These are phyloP conservation scores for Obelidium mucronatum DNA, from an alignment of 192 early-diverging fungal species.

Conservation along the genomic window DNA sequence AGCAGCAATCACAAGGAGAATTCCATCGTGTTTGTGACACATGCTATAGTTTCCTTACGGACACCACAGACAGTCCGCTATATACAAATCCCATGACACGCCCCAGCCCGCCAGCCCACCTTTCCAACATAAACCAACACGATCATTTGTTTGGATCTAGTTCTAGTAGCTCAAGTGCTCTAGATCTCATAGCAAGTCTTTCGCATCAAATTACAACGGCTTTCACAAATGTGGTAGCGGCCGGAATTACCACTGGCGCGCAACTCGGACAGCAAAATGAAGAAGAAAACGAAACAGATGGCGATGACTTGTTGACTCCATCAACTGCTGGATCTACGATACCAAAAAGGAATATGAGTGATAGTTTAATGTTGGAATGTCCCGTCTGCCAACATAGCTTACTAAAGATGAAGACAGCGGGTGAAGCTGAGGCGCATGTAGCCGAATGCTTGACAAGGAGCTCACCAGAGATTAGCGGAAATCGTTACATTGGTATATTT, in stretches of 20 bases:
- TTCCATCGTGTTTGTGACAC: conserved; percentile 66
- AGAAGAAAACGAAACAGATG: conserved; percentile 1
- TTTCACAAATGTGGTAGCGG: not conserved
- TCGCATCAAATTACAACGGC: conserved; percentile 1
- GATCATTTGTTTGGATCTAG: not conserved
- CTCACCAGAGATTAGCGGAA: conserved; percentile 52
- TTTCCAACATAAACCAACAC: not conserved
- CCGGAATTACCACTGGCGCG: not conserved
- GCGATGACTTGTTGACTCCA: not conserved
- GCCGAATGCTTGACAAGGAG: conserved; percentile 61
- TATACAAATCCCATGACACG: not conserved
- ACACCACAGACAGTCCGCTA: not conserved
- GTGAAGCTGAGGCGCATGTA: conserved; percentile 66
- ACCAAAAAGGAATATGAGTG: conserved; percentile 10
- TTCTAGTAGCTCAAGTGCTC: not conserved
- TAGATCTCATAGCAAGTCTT: conserved; percentile 9
- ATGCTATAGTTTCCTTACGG: conserved; percentile 41
- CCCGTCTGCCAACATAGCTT: conserved; percentile 71
- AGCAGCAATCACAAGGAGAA: no score
- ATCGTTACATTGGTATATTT: conserved; percentile 71
- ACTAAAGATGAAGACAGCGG: conserved; percentile 47
- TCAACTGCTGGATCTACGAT: not conserved
- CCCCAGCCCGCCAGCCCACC: not conserved
- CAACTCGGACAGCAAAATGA: conserved; percentile 7
- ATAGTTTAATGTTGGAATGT: conserved; percentile 74